Evolutionary conservation across 2,329 filamentous ascomycete species (phyloP), one percentile per base, ranked within the genome.

Genomic region (Fusarium torreyae): DNA sequence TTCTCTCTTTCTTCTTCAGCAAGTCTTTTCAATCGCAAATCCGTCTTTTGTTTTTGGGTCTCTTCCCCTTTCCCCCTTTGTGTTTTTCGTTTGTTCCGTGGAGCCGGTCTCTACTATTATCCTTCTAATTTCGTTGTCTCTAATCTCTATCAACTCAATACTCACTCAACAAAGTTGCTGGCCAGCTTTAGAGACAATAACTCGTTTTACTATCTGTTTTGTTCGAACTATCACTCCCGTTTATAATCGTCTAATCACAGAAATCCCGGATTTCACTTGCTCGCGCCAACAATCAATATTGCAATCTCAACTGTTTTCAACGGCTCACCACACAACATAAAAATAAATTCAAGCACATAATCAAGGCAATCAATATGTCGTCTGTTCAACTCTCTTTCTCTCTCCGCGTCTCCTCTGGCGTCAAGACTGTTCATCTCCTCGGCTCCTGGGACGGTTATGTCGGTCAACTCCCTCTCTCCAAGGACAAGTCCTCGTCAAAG

Each of bases 371-470:
- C 81, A 90, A 80, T 85, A 97, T 97, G 94, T 91, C 94, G 83
- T 87, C 94, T 81, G 90, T 96, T 83, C 95, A 98, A 85, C 91
- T 97, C 75, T 95, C 94, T 80, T 98, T 98, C 86, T 91, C 92
- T 82, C 93, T 98, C 82, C 94, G 94, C 86, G 97, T 97, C 81
- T 97, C 94, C 79, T 90, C 93, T 80, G 94, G 94, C 84, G 94
- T 97, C 88, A 97, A 98, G 90, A 95, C 94, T 78, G 95, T 97
- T 80, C 95, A 98, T 81, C 88, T 99, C 74, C 92, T 98, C 83
- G 95, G 95, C 78, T 98, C 95, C 74, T 99, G 95, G 95, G 96
- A 99, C 87, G 93, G 93, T 87, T 99, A 99, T 88, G 87, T 89
- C 75, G 93, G 94, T 74, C 95, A 98, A 84, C 93, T 98, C 76